Percentiles rank a stretch among this genome's conserved stretches.
Conservation (phyloP, 1,139 yeast species). For the Yamadazyma mexicana region DNA sequence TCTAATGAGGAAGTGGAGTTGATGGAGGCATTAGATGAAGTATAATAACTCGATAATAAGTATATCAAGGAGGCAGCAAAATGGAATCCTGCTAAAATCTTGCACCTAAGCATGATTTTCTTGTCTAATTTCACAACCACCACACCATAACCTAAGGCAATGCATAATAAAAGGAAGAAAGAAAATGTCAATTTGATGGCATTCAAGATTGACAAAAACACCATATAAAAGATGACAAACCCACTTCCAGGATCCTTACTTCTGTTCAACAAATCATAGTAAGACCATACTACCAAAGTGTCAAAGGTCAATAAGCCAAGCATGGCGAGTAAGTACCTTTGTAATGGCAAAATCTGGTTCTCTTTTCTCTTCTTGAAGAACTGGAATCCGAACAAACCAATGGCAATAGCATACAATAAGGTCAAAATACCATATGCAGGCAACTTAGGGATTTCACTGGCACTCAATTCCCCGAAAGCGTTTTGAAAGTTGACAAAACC, state of each 20-base stretch:
- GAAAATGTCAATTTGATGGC: constrained; percentile 85
- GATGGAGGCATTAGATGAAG: constrained; percentile 21
- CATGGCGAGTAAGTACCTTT: constrained; percentile 84
- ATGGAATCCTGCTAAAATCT: constrained; percentile 71
- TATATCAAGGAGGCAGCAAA: constrained; percentile 68
- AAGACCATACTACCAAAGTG: constrained; percentile 87
- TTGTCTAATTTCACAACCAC: constrained; percentile 82
- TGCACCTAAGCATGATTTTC: constrained; percentile 75
- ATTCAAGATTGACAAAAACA: constrained; percentile 74
- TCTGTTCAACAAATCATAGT: constrained; percentile 77
- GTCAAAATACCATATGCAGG: constrained; percentile 88
- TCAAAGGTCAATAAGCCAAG: constrained; percentile 81
- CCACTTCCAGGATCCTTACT: constrained; percentile 57
- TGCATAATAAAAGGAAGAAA: constrained; percentile 80
- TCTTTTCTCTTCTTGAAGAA: constrained; percentile 75
- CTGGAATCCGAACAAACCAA: constrained; percentile 81
- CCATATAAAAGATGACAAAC: constrained; percentile 68
- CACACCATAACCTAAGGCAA: constrained; percentile 91
- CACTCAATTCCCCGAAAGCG: constrained; percentile 87
- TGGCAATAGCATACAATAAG: constrained; percentile 75
- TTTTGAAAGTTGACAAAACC: constrained; percentile 80
- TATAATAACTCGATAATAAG: constrained; percentile 64
- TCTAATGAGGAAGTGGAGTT: constrained; percentile 21
- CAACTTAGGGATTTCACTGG: constrained; percentile 86
- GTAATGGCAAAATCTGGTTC: constrained; percentile 85